Percentiles rank a stretch among this genome's conserved stretches.
These are phyloP conservation scores for Ganoderma lingzhi DNA, from an alignment of 1,284 basidiomycete genomes.

Conservation along the genomic window DNA sequence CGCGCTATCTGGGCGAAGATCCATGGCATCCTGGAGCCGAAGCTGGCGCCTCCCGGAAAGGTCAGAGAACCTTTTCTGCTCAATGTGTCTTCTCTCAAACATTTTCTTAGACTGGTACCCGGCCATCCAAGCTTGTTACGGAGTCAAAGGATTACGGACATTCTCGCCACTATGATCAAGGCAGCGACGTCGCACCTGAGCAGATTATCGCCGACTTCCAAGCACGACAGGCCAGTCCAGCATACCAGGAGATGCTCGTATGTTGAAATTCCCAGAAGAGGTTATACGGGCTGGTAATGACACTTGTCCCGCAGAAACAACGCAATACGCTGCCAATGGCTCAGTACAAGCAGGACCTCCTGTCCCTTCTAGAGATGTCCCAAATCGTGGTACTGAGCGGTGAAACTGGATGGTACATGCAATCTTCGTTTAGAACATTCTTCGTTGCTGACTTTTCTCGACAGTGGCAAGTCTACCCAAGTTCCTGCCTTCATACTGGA, in stretches of 20 bases:
- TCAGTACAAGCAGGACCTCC: conserved; percentile 80
- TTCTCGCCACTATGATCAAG: conserved; percentile 25
- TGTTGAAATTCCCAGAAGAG: conserved; percentile 40
- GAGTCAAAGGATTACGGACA: conserved; percentile 31
- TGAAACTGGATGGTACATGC: conserved; percentile 91
- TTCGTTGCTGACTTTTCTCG: conserved; percentile 9
- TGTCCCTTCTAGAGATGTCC: conserved; percentile 75
- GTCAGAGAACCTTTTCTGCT: conserved; percentile 40
- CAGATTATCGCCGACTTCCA: conserved; percentile 68
- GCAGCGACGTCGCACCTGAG: conserved; percentile 46
- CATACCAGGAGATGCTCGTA: conserved; percentile 92
- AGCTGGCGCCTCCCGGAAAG: conserved; percentile 53
- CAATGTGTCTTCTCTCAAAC: neutral
- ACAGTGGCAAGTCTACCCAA: conserved; percentile 97
- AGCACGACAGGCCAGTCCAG: conserved; percentile 63
- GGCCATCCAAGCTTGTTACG: conserved; percentile 40
- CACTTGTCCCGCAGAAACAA: conserved; percentile 53
- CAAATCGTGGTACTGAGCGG: conserved; percentile 95
- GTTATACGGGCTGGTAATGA: neutral
- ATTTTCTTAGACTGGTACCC: conserved; percentile 39
- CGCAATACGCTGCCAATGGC: conserved; percentile 91
- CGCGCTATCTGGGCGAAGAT: conserved; percentile 78
- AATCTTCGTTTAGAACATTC: too few relatives aligned
- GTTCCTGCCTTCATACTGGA: conserved; percentile 96
- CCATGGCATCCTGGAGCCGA: conserved; percentile 65